A percentile compares a stretch with the other conserved stretches of the same genome.
Conservation (phyloP, 2,329 filamentous ascomycete genomes). For the Byssochlamys sp. region DNA sequence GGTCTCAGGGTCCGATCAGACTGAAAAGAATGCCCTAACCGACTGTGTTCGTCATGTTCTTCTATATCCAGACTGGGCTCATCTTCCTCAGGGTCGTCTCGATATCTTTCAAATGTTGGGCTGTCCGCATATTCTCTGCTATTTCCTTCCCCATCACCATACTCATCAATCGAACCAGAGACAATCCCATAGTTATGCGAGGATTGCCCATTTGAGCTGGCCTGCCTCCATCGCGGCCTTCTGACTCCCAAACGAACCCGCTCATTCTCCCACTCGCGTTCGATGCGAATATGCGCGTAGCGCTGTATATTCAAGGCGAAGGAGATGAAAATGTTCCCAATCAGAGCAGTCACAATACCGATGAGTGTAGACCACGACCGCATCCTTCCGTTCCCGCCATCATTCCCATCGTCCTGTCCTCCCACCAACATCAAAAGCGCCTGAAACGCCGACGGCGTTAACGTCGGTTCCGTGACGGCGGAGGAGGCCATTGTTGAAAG, state of each 20-base stretch:
- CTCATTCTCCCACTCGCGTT: slow-evolving; percentile 56
- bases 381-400: slow-evolving; percentile 12
- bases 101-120: slow-evolving; percentile 7
- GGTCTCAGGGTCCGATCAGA: slow-evolving; percentile 33
- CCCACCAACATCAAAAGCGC: slow-evolving; percentile 8
- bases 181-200: slow-evolving; percentile 38
- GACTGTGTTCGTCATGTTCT: slow-evolving; percentile 8
- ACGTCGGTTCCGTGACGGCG: neutral
- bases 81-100: slow-evolving; percentile 12
- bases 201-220: slow-evolving; percentile 10
- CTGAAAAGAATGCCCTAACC: slow-evolving; percentile 22
- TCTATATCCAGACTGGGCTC: slow-evolving; percentile 19
- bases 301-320: slow-evolving; percentile 92
- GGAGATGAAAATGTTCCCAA: slow-evolving; percentile 87
- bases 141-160: slow-evolving; percentile 6
- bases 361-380: slow-evolving; percentile 77
- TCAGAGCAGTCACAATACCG: slow-evolving; percentile 84
- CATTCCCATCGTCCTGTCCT: slow-evolving; percentile 8
- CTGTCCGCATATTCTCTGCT: slow-evolving; percentile 4
- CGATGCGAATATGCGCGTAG: slow-evolving; percentile 81
- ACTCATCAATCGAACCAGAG: slow-evolving; percentile 7
- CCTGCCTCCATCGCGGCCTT: slow-evolving; percentile 45
- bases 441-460: neutral
- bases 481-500: neutral
- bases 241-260: slow-evolving; percentile 35